These are phyloP conservation scores for Funneliformis geosporum DNA, from an alignment of 192 early-diverging fungal genomes.

Conservation along the genomic window DNA sequence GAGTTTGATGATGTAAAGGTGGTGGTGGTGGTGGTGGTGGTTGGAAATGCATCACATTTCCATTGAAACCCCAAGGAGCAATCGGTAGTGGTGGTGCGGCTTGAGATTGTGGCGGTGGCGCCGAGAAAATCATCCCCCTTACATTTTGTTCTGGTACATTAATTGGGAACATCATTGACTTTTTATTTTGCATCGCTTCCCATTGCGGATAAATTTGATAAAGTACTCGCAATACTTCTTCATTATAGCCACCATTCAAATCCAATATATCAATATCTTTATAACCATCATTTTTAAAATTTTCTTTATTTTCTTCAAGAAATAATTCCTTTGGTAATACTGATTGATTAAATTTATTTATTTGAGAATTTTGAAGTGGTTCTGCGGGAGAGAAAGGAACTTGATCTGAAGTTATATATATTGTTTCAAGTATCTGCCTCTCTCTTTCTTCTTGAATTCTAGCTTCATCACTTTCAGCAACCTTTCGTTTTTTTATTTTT, in stretches of 20 bases:
- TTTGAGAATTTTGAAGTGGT: background rate
- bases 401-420: constrained; percentile 18
- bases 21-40: background rate
- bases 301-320: constrained; percentile 8
- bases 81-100: background rate
- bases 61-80: background rate
- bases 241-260: background rate
- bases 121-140: background rate
- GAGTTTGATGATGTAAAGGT: background rate
- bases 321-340: background rate
- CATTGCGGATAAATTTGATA: background rate
- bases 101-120: background rate
- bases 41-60: background rate
- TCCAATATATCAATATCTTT: background rate
- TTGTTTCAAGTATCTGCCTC: constrained; percentile 20
- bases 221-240: background rate
- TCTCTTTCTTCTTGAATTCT: constrained; percentile 17
- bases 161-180: background rate
- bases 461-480: constrained; percentile 17
- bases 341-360: background rate
- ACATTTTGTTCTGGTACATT: background rate
- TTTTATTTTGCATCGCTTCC: background rate
- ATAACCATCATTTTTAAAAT: background rate
- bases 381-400: constrained; percentile 17
- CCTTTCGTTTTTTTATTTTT: background rate